A percentile compares a stretch with the other conserved stretches of the same genome.
These are phyloP conservation scores for Rhododendron ferrugineum DNA, from an alignment of 148 eudicot genomes.

Conservation along the genomic window DNA sequence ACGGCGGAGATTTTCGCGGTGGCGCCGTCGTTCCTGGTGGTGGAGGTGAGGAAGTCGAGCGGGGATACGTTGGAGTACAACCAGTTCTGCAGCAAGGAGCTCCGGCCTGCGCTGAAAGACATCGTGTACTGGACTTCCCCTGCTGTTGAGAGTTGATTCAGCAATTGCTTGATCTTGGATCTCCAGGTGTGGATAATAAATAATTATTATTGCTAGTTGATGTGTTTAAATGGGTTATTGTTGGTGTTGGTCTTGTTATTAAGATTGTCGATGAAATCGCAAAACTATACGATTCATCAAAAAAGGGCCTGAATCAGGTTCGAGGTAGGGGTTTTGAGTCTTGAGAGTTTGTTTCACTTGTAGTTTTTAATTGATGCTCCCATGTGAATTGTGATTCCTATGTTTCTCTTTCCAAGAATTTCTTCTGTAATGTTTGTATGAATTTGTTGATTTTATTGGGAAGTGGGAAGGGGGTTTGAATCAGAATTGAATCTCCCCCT, in stretches of 20 bases:
- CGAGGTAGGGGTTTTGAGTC: not conserved
- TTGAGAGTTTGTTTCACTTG: not conserved
- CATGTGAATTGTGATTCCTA: not conserved
- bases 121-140: slow-evolving; percentile 39
- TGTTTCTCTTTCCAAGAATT: not conserved
- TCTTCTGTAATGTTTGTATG: not conserved
- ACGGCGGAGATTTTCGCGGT: slow-evolving; percentile 46
- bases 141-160: not conserved
- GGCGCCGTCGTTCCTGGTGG: slow-evolving; percentile 48
- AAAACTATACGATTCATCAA: too few species aligned
- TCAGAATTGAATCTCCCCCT: not conserved
- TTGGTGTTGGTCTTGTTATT: not conserved
- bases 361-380: not conserved
- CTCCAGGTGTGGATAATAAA: not conserved
- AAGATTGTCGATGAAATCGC: not conserved
- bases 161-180: slow-evolving; percentile 4
- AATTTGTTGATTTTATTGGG: not conserved
- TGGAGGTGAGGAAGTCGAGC: slow-evolving; percentile 55
- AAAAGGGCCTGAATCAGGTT: not conserved
- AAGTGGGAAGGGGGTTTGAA: not conserved
- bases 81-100: slow-evolving; percentile 54
- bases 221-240: not conserved
- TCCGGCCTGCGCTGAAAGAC: slow-evolving; percentile 62
- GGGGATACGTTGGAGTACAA: slow-evolving; percentile 67
- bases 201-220: not conserved